Base-by-base conservation (phyloP, 441 rosid genomes). In the Euphorbia celastroides region DNA sequence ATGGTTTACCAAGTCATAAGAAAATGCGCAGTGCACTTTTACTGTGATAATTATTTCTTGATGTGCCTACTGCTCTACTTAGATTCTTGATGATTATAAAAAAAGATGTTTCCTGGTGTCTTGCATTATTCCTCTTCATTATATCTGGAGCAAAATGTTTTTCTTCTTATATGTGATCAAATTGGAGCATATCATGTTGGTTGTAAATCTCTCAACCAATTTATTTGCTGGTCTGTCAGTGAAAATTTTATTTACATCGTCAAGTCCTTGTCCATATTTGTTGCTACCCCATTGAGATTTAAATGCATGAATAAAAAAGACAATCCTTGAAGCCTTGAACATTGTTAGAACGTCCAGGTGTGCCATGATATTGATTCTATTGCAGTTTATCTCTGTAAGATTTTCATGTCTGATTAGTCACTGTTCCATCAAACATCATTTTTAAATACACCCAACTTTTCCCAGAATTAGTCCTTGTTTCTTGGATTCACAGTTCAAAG, bases 391-490 rank as follows among this genome's bases (percentile, higher is more conserved):
- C n/a, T n/a, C n/a, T n/a, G n/a, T n/a, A n/a, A n/a, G n/a, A n/a
- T n/a, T n/a, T n/a, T n/a, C n/a, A n/a, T n/a, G n/a, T n/a, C n/a
- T n/a, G n/a, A n/a, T n/a, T n/a, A n/a, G n/a, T n/a, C n/a, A n/a
- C n/a, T n/a, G n/a, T n/a, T n/a, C n/a, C n/a, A n/a, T n/a, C n/a
- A n/a, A n/a, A n/a, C n/a, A n/a, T n/a, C n/a, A n/a, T n/a, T n/a
- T n/a, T n/a, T n/a, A n/a, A n/a, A n/a, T n/a, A n/a, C n/a, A n/a
- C n/a, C n/a, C n/a, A n/a, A n/a, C n/a, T n/a, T n/a, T n/a, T n/a
- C n/a, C n/a, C n/a, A n/a, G n/a, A n/a, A n/a, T 93, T 65, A 70
- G 83, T n/a, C 72, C 79, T 0, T 93, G 92, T 71, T 90, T 96
- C 72, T 80, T 81, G 74, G 83, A 78, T 65, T 83, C 89, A 19